Base-by-base conservation (phyloP, 73 alveolate genomes). In the Paramecium primaurelia region DNA sequence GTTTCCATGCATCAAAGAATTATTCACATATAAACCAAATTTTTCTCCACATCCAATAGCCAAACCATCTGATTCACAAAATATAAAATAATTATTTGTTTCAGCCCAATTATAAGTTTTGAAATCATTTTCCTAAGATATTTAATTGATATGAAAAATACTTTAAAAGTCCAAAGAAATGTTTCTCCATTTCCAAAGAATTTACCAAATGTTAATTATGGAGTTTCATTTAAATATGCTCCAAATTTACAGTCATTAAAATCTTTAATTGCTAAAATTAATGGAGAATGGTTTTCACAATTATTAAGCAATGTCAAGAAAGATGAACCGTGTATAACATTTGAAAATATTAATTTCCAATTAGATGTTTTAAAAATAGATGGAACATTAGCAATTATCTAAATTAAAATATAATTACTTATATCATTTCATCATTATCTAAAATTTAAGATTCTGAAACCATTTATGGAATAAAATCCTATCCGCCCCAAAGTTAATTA, bases 11-110 rank as follows among this genome's bases (percentile, higher is more conserved):
- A 47, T 59, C 28, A 89, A 45, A 5, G 86, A 77, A 44, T 59
- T 25, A 71, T 71, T 89, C 1, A 89, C 44, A 89, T 64, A 89
- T 16, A 89, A 30, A 20, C 94, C 94, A 37, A 71, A 89, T 22
- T 89, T 89, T 45, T 89, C 94, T 32, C 94, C 94, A 71, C 94
- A 89, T 18, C 94, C 94, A 12, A 89, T 71, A 22, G 89, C 94
- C 25, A 89, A 71, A 22, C 94, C 94, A 40, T 89, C 94, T 42
- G 59, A 71, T 71, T 89, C 88, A 44, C 92, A 89, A 83, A 71
- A 89, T 6, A 71, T 40, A n/a, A 89, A 89, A 16, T 89, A 64
- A 25, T 38, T 25, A 30, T 89, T 89, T 26, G 51, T 30, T 40
- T 83, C 94, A 4, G 92, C 10, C 44, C 92, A 83, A 16, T 32